phyloP scores from a whole-genome alignment of 2,329 filamentous ascomycete genomes.

The Leptographium galeiforme region DNA sequence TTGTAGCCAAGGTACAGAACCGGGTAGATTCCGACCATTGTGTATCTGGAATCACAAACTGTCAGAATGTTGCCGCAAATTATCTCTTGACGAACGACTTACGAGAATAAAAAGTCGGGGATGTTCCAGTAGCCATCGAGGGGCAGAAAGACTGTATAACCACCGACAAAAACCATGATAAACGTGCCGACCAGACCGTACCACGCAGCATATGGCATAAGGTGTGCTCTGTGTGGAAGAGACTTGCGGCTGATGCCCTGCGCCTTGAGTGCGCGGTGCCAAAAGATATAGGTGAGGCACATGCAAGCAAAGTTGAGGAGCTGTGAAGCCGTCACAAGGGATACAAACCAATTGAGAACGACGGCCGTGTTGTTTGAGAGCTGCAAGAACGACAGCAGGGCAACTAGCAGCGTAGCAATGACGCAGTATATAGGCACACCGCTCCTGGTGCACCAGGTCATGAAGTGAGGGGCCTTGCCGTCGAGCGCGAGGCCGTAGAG shows the following conservation, averaged over 20 bases:
- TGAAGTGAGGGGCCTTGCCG: constrained; percentile 40
- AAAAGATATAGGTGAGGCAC: constrained; percentile 30
- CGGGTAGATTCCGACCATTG: constrained; percentile 18
- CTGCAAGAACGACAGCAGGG: constrained; percentile 23
- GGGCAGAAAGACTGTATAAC: constrained; percentile 32
- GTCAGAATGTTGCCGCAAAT: background rate
- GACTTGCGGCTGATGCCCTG: constrained; percentile 20
- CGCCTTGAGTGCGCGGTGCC: constrained; percentile 20
- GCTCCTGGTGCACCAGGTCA: constrained; percentile 21
- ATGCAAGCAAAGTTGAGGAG: constrained; percentile 32
- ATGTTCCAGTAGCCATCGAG: constrained; percentile 15
- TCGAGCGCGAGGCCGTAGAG: constrained; percentile 46
- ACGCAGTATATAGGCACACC: constrained; percentile 28
- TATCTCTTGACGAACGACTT: background rate
- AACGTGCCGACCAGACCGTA: constrained; percentile 31
- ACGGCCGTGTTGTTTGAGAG: constrained; percentile 22
- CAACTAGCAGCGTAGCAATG: background rate
- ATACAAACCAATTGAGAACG: constrained; percentile 26
- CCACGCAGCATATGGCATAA: constrained; percentile 39
- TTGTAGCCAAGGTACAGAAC: constrained; percentile 55
- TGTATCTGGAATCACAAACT: constrained; percentile 13
- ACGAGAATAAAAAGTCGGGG: constrained; percentile 20
- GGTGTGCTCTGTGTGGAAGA: constrained; percentile 35
- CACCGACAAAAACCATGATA: constrained; percentile 42
- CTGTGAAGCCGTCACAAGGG: constrained; percentile 22